These are phyloP conservation scores for Nadsonia starkeyi-henricii DNA, from an alignment of 1,139 yeast genomes.

Conservation along the genomic window DNA sequence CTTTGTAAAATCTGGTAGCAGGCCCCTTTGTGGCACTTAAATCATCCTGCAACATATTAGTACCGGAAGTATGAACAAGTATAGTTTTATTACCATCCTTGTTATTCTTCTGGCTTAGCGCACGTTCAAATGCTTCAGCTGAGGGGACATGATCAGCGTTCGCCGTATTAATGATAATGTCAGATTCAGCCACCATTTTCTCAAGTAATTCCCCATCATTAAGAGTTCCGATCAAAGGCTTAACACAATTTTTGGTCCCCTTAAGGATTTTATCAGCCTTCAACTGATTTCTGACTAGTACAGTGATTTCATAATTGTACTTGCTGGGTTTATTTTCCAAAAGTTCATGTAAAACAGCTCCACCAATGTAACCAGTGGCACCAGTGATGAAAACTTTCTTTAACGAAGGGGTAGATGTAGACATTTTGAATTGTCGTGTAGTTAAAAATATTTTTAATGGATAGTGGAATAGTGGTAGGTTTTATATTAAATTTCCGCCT, in stretches of 20 bases:
- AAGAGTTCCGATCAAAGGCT: conserved; percentile 19
- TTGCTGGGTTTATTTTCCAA: conserved; percentile 10
- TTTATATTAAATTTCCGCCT: no score
- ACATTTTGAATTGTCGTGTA: no score
- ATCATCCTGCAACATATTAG: conserved; percentile 23
- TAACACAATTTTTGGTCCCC: conserved; percentile 16
- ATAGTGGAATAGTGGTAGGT: no score
- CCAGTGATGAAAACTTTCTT: conserved; percentile 19
- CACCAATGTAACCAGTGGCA: conserved; percentile 28
- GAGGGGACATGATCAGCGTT: conserved; percentile 27
- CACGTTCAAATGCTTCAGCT: conserved; percentile 17
- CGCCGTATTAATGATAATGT: conserved; percentile 28
- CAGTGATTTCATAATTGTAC: conserved; percentile 16
- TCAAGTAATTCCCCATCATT: conserved; percentile 18
- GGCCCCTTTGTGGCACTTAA: conserved; percentile 17
- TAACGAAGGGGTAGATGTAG: no score
- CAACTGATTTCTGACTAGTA: conserved; percentile 20
- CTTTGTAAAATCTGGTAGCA: conserved; percentile 24
- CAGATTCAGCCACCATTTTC: conserved; percentile 18
- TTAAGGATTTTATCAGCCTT: conserved; percentile 18
- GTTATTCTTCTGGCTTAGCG: conserved; percentile 14
- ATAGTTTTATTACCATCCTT: conserved; percentile 20
- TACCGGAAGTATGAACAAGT: conserved; percentile 31
- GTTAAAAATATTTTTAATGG: no score
- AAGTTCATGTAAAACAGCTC: conserved; percentile 22